Conservation (phyloP, 2,329 filamentous ascomycete genomes). For the Claviceps citrina region DNA sequence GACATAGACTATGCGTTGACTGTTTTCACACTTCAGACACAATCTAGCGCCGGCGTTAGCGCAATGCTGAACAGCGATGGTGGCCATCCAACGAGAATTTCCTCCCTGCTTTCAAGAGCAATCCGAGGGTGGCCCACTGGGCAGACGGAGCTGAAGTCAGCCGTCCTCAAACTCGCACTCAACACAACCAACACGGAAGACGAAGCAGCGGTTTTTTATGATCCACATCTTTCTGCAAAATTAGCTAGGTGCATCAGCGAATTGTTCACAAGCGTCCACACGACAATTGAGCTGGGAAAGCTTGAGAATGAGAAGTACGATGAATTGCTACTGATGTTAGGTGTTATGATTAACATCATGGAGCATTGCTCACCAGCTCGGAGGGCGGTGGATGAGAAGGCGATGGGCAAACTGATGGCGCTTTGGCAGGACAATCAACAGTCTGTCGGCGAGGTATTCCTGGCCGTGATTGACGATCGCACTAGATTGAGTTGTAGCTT, state of each 20-base stretch:
- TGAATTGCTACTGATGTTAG: conserved; percentile 60
- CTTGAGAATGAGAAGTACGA: conserved; percentile 43
- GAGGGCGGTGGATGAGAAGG: conserved; percentile 18
- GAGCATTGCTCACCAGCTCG: conserved; percentile 58
- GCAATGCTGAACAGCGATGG: conserved; percentile 11
- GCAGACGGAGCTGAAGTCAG: conserved; percentile 14
- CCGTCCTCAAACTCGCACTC: conserved; percentile 46
- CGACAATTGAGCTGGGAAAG: conserved; percentile 32
- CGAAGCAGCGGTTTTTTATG: conserved; percentile 54
- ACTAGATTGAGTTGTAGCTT: neutral
- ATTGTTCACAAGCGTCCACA: conserved; percentile 33
- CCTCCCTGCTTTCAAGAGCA: conserved; percentile 16
- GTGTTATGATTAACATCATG: conserved; percentile 73
- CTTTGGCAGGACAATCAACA: conserved; percentile 55
- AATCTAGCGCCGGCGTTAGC: conserved; percentile 15
- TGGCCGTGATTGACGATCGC: neutral
- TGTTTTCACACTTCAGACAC: conserved; percentile 22
- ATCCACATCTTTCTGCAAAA: conserved; percentile 35
- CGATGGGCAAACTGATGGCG: conserved; percentile 43
- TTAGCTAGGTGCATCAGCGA: conserved; percentile 35
- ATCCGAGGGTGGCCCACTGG: conserved; percentile 18
- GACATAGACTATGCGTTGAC: conserved; percentile 29
- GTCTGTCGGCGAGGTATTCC: conserved; percentile 50
- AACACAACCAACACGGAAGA: conserved; percentile 75
- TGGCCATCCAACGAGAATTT: conserved; percentile 15